Conservation (phyloP, 2,329 filamentous ascomycete species). For the Sporothrix sp. region DNA sequence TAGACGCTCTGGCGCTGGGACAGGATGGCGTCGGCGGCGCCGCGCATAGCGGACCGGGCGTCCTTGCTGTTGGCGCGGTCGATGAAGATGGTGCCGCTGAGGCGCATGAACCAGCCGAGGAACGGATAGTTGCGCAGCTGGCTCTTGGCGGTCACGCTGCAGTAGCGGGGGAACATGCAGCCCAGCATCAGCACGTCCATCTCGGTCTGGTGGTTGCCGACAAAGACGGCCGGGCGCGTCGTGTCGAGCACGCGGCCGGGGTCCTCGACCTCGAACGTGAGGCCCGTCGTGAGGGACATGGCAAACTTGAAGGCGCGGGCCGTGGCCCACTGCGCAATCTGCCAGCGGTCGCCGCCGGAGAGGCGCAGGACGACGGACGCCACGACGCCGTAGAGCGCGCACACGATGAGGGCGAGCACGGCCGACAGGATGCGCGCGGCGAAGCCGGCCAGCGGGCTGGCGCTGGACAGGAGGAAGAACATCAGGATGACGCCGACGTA, state of each 20-base stretch:
- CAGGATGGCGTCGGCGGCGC: slow-evolving; percentile 72
- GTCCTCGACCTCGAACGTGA: slow-evolving; percentile 68
- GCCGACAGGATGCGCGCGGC: slow-evolving; percentile 56
- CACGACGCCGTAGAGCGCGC: slow-evolving; percentile 63
- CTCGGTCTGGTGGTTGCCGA: slow-evolving; percentile 94
- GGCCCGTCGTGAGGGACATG: slow-evolving; percentile 66
- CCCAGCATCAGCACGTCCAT: slow-evolving; percentile 90
- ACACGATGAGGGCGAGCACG: slow-evolving; percentile 48
- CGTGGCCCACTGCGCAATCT: slow-evolving; percentile 76
- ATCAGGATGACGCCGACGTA: slow-evolving; percentile 42
- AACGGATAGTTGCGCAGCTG: slow-evolving; percentile 70
- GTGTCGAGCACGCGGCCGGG: slow-evolving; percentile 51
- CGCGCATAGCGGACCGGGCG: slow-evolving; percentile 74
- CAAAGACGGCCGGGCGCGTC: slow-evolving; percentile 72
- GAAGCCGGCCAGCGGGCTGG: slow-evolving; percentile 53
- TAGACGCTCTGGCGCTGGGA: slow-evolving; percentile 64
- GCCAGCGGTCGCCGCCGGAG: slow-evolving; percentile 51
- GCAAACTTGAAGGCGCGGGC: slow-evolving; percentile 69
- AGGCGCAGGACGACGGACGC: slow-evolving; percentile 63
- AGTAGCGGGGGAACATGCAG: slow-evolving; percentile 79
- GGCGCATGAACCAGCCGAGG: slow-evolving; percentile 86
- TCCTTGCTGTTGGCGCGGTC: slow-evolving; percentile 77
- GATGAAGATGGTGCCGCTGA: slow-evolving; percentile 89
- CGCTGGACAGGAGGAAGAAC: slow-evolving; percentile 54
- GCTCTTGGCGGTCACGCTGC: slow-evolving; percentile 86